phyloP scores from a whole-genome alignment of 75 land plant genomes.

The Cupressus sempervirens region DNA sequence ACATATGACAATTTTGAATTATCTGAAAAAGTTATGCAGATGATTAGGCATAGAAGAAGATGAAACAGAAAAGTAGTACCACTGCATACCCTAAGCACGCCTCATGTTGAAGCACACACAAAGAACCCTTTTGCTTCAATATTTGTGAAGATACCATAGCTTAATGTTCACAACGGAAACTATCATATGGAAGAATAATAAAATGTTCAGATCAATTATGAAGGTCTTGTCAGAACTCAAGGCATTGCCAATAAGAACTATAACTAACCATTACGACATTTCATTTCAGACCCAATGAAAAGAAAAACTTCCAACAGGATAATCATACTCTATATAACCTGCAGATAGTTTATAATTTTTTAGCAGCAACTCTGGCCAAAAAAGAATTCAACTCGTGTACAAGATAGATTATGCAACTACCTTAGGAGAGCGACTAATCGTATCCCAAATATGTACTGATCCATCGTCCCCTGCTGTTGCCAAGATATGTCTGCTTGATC shows the following conservation, averaged over 20 bases:
- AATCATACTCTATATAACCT: not conserved
- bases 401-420: slow-evolving; percentile 24
- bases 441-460: slow-evolving; percentile 91
- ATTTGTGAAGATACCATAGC: not conserved
- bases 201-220: slow-evolving; percentile 4
- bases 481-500: slow-evolving; percentile 81
- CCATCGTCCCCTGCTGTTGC: slow-evolving; percentile 98
- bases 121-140: not conserved
- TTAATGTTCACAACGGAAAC: not conserved
- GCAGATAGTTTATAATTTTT: not conserved
- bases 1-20: not conserved
- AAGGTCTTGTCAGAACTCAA: not conserved
- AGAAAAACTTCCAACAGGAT: not conserved
- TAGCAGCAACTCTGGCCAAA: not conserved
- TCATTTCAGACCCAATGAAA: not conserved
- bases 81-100: not conserved
- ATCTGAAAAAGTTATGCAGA: not conserved
- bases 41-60: not conserved
- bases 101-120: not conserved
- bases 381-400: slow-evolving; percentile 11
- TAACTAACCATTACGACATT: not conserved
- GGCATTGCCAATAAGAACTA: not conserved
- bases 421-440: slow-evolving; percentile 89
- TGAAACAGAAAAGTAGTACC: not conserved
- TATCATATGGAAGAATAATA: not conserved